Conservation (phyloP, 2,329 filamentous ascomycete species). For the Hypoxylon sp. region DNA sequence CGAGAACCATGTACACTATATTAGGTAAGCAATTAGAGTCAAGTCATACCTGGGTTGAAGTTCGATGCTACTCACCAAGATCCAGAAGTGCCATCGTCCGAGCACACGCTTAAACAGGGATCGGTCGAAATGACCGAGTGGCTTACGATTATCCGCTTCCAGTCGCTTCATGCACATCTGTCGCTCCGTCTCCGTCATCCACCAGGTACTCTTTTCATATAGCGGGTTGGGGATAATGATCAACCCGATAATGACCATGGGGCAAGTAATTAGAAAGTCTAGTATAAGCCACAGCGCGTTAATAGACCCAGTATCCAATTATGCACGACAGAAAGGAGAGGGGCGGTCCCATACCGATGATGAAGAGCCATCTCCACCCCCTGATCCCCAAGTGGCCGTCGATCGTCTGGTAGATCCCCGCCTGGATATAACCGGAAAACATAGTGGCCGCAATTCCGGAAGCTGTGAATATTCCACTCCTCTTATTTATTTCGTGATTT, state of each 20-base stretch:
- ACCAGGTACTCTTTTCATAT: conserved; percentile 54
- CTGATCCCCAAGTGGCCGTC: conserved; percentile 62
- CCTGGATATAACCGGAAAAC: conserved; percentile 65
- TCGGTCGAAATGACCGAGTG: conserved; percentile 39
- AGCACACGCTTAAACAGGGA: conserved; percentile 43
- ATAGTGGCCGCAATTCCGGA: conserved; percentile 64
- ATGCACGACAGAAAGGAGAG: conserved; percentile 43
- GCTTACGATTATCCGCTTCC: conserved; percentile 42
- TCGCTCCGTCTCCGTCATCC: conserved; percentile 53
- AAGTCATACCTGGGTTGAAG: no score
- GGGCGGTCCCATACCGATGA: conserved; percentile 61
- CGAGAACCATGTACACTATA: conserved; percentile 44
- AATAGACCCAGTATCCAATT: neutral
- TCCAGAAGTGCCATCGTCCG: conserved; percentile 46
- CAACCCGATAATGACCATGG: conserved; percentile 40
- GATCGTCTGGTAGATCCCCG: conserved; percentile 64
- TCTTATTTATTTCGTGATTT: conserved; percentile 59
- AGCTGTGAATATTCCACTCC: conserved; percentile 64
- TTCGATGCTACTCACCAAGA: conserved; percentile 23
- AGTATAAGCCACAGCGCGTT: neutral
- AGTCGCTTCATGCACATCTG: conserved; percentile 53
- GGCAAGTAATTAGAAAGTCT: conserved; percentile 44
- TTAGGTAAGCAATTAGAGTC: conserved; percentile 4
- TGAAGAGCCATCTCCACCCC: conserved; percentile 65
- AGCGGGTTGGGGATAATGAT: conserved; percentile 44